Conservation (phyloP, 441 rosid genomes). For the Adansonia grandidieri region DNA sequence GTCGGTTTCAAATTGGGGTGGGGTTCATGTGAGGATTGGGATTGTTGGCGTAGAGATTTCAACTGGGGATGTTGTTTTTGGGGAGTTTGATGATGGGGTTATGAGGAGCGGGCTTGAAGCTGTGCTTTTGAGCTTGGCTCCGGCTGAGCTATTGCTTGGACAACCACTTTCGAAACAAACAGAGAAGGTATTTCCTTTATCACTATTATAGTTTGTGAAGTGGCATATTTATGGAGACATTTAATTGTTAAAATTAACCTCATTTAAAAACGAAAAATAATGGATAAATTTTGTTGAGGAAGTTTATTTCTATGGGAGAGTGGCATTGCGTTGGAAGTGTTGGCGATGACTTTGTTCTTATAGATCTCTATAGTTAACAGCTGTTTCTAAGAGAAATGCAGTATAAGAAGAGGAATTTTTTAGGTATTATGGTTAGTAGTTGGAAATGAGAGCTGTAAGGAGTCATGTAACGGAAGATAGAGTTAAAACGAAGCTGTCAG, state of each 20-base stretch:
- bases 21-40: slow-evolving; percentile 69
- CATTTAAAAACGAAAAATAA: background rate
- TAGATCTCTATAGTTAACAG: background rate
- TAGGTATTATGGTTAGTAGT: background rate
- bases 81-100: slow-evolving; percentile 70
- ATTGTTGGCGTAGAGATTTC: slow-evolving; percentile 88
- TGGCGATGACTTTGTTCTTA: background rate
- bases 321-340: background rate
- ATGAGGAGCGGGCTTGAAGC: slow-evolving; percentile 88
- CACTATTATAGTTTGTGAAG: background rate
- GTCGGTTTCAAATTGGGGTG: slow-evolving; percentile 24
- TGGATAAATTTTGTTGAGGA: background rate
- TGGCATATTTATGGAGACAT: background rate
- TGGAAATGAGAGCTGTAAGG: background rate
- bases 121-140: slow-evolving; percentile 76
- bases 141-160: slow-evolving; percentile 85
- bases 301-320: background rate
- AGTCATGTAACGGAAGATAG: background rate
- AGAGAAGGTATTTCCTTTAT: slow-evolving; percentile 61
- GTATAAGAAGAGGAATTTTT: background rate
- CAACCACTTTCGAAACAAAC: slow-evolving; percentile 76
- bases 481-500: background rate
- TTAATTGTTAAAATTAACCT: background rate
- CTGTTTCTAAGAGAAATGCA: background rate
- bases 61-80: slow-evolving; percentile 84